These are phyloP conservation scores for Suillus tomentosus DNA, from an alignment of 768 basidiomycete species.

Conservation along the genomic window DNA sequence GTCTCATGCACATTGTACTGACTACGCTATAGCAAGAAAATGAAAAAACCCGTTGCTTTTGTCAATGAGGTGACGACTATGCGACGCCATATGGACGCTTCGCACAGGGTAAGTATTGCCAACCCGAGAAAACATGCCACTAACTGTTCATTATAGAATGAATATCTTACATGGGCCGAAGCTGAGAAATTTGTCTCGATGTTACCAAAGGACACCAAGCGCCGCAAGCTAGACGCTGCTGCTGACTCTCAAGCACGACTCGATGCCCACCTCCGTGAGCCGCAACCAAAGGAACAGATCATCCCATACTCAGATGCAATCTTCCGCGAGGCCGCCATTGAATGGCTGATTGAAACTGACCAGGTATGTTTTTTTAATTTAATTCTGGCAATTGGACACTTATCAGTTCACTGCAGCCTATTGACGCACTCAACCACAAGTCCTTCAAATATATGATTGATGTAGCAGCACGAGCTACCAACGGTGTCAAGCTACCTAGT, in stretches of 20 bases:
- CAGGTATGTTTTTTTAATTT: slow-evolving; percentile 30
- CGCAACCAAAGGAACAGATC: slow-evolving; percentile 17
- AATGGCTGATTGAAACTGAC: slow-evolving; percentile 42
- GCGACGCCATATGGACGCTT: not conserved
- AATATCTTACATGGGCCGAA: not conserved
- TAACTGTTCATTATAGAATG: not conserved
- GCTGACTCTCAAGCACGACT: not conserved
- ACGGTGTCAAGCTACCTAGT: slow-evolving; percentile 28
- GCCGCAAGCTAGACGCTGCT: no score
- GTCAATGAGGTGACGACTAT: not conserved
- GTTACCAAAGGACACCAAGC: no score
- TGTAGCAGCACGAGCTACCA: slow-evolving; percentile 13
- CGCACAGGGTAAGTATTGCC: no score
- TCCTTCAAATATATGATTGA: no score
- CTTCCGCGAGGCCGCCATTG: slow-evolving; percentile 32
- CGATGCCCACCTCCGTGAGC: not conserved
- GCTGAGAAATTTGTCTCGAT: no score
- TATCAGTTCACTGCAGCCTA: no score
- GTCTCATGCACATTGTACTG: not conserved
- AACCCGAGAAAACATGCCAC: no score
- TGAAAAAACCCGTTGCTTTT: not conserved
- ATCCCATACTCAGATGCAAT: slow-evolving; percentile 32
- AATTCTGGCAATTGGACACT: no score
- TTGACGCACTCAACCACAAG: no score
- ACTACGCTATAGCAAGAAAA: slow-evolving; percentile 1